A percentile compares a stretch with the other conserved stretches of the same genome.
Conservation (phyloP, 2,329 filamentous ascomycete species). For the Fusarium torulosum region DNA sequence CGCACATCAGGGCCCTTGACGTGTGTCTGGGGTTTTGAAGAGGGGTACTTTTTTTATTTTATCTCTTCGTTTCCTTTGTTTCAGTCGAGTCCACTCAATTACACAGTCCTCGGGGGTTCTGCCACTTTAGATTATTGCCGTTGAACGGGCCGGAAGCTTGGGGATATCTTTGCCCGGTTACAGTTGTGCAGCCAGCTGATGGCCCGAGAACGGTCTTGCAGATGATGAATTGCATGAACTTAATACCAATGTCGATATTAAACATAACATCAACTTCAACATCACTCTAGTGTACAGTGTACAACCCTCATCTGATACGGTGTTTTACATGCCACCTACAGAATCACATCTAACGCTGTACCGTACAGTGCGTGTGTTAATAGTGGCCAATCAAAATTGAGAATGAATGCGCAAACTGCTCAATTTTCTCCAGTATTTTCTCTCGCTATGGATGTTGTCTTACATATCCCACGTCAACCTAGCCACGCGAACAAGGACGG, state of each 20-base stretch:
- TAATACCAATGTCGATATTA: background rate
- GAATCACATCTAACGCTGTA: no score
- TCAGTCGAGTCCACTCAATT: conserved; percentile 1
- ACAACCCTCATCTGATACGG: no score
- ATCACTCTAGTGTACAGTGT: no score
- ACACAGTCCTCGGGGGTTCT: background rate
- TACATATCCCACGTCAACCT: conserved; percentile 11
- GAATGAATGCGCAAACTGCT: background rate
- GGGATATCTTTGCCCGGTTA: background rate
- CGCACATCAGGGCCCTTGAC: conserved; percentile 22
- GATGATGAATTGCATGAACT: background rate
- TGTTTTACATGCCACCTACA: no score
- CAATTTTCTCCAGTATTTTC: conserved; percentile 22
- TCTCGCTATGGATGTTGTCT: background rate
- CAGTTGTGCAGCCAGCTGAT: conserved; percentile 11
- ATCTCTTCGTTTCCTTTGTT: background rate
- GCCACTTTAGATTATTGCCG: conserved; percentile 16
- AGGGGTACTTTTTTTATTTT: background rate
- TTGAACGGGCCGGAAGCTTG: conserved; percentile 22
- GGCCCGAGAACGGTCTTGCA: conserved; percentile 15
- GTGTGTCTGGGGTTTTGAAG: conserved; percentile 1
- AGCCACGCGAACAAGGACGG: conserved; percentile 15
- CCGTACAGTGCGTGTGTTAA: background rate
- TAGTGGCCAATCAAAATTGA: background rate
- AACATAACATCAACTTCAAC: no score